Evolutionary conservation across 2,329 filamentous ascomycete genomes (phyloP), one percentile per base, ranked within the genome.

Genomic region (Beauveria sp.): DNA sequence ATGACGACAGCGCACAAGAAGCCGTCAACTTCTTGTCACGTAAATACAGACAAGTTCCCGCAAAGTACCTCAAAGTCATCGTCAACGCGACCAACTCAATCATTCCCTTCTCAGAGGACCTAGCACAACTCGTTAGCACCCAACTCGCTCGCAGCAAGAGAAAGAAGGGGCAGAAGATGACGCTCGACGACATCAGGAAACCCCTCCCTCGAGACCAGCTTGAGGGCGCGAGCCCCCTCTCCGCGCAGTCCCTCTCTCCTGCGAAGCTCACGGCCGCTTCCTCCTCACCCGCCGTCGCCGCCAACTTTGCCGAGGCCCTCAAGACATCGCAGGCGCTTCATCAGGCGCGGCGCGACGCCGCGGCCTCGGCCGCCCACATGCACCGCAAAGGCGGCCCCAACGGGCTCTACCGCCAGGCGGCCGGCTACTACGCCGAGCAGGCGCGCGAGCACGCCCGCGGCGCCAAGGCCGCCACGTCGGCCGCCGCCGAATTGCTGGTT

Each of bases 401-500:
- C 64, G 87, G 81, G 0, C 76, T 93, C 3, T 92, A 90, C 77
- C 84, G 87, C 24, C 89, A 87, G 62, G 93, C 85, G 1, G 90
- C 90, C 9, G 85, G 82, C 0, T 90, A 90, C 70, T 96, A 96
- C 72, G 81, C 86, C 1, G 83, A 90, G 57, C 78, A 89, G 12
- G 88, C 85, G 1, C 85, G 87, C 24, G 86, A 90, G 52, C 82
- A 86, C 62, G 78, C 83, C 5, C 80, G 79, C 14, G 77, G 78
- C 49, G 83, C 86, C 2, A 82, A 83, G 64, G 76, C 77, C 20
- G 82, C 85, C n/a, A 79, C 79, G 20, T 85, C 86, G n/a, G 79
- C 79, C 0, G 86, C 86, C 1, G 90, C 91, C 1, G 88, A 95
- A 68, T 74, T 82, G 0, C 79, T 88, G 3, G 93, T 93, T 1